Evolutionary conservation across 352 stramenopile species (phyloP).

Genomic region (Globisporangium uncinulatum): DNA sequence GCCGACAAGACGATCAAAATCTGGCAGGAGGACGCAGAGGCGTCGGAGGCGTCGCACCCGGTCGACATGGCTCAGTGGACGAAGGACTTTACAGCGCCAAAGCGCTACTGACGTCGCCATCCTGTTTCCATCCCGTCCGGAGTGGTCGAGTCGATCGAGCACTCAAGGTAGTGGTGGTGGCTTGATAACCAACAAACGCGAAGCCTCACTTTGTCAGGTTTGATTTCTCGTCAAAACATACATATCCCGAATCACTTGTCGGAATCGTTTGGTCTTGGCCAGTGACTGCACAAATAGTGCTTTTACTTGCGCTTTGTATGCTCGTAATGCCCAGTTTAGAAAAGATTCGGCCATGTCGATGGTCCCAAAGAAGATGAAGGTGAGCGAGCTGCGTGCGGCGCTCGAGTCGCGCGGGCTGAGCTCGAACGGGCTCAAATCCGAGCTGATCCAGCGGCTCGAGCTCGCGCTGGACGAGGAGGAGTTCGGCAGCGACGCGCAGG

Average conservation of each 20-base stretch:
- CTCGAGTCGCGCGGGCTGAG: conserved; percentile 76
- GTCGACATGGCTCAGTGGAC: conserved; percentile 98
- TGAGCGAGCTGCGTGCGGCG: conserved; percentile 82
- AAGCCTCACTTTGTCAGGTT: too few relatives aligned
- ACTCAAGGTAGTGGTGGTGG: too few relatives aligned
- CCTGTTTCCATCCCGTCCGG: background rate
- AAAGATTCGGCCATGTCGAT: conserved; percentile 23
- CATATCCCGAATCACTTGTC: too few relatives aligned
- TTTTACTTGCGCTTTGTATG: background rate
- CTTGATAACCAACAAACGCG: too few relatives aligned
- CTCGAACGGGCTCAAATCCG: conserved; percentile 84
- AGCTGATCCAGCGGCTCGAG: conserved; percentile 87
- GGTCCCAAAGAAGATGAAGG: conserved; percentile 90
- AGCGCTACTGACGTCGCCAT: conserved; percentile 46
- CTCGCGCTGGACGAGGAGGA: conserved; percentile 85
- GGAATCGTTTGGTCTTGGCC: too few relatives aligned
- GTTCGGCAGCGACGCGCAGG: conserved; percentile 74
- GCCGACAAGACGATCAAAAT: conserved; percentile 99
- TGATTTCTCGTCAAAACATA: too few relatives aligned
- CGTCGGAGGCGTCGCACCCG: conserved; percentile 94
- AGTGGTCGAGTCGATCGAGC: too few relatives aligned
- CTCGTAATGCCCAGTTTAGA: background rate
- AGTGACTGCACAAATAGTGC: background rate
- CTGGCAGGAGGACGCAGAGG: conserved; percentile 95
- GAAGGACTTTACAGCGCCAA: conserved; percentile 88